phyloP scores from a whole-genome alignment of 352 stramenopile species.

The Phytophthora vignae region DNA sequence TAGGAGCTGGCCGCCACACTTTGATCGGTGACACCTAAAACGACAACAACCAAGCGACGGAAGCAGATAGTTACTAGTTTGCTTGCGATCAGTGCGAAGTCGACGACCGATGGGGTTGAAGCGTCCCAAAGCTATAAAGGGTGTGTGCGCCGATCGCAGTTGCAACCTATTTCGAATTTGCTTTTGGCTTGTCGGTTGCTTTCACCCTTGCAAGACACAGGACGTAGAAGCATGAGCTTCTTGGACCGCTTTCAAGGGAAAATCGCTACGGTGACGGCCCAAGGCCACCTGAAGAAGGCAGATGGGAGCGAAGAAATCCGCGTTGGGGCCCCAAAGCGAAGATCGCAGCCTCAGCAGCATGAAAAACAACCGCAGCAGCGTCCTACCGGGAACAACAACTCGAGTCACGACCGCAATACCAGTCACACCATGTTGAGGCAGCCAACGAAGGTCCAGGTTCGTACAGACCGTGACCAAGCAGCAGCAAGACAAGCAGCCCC shows the following conservation, averaged over 20 bases:
- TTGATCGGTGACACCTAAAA: no score
- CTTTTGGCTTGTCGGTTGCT: no score
- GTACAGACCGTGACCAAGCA: slow-evolving; percentile 5
- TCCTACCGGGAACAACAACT: slow-evolving; percentile 26
- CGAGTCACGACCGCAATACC: slow-evolving; percentile 14
- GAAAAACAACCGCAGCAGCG: slow-evolving; percentile 14
- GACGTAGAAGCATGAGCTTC: slow-evolving; percentile 69
- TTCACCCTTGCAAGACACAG: no score
- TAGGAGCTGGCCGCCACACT: no score
- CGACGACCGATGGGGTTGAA: no score
- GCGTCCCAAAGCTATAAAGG: no score
- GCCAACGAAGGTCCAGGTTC: slow-evolving; percentile 26
- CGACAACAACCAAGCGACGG: no score
- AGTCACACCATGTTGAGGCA: slow-evolving; percentile 32
- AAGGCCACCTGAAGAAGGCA: slow-evolving; percentile 79
- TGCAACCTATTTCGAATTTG: no score
- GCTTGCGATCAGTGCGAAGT: no score
- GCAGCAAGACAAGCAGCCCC: slow-evolving; percentile 9
- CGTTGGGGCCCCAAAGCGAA: slow-evolving; percentile 71
- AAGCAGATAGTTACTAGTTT: no score
- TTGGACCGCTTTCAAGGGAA: slow-evolving; percentile 86
- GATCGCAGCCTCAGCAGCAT: slow-evolving; percentile 26
- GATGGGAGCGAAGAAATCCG: slow-evolving; percentile 86
- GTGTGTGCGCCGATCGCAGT: no score
- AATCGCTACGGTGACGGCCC: slow-evolving; percentile 82